A percentile compares a stretch with the other conserved stretches of the same genome.
Evolutionary conservation across 371 early-diverging fungal species (phyloP).

Genomic region (Chytridium lagenaria): DNA sequence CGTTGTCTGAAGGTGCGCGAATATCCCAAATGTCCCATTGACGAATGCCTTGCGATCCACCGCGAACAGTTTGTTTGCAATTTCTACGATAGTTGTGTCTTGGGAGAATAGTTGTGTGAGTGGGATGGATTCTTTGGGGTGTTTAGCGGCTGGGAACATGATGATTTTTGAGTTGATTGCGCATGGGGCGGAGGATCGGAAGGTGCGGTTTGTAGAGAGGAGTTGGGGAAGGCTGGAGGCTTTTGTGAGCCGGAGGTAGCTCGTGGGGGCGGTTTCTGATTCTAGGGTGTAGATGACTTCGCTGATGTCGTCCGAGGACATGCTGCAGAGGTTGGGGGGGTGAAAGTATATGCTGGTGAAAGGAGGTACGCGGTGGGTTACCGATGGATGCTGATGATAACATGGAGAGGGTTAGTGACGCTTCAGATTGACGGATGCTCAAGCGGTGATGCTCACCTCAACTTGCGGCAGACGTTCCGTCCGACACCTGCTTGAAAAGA

Average conservation of each 20-base stretch:
- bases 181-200: not conserved
- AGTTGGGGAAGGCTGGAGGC: not conserved
- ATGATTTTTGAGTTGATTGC: not conserved
- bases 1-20: not conserved
- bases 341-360: no score
- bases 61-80: not conserved
- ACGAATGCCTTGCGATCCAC: not conserved
- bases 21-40: not conserved
- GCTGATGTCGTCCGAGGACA: no score
- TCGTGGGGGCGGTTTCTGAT: not conserved
- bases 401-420: no score
- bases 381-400: no score
- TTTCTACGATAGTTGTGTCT: not conserved
- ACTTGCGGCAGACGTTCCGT: no score
- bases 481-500: no score
- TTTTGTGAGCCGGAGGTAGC: constrained; percentile 5
- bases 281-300: not conserved
- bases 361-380: no score
- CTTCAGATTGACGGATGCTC: no score
- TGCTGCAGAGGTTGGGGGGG: no score
- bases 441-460: no score
- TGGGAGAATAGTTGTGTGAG: not conserved
- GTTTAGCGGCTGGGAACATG: not conserved
- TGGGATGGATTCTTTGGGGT: not conserved
- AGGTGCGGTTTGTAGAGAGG: constrained; percentile 8